Base-by-base conservation (phyloP, 2,329 filamentous ascomycete genomes). In the Phaeosphaeria sp. region DNA sequence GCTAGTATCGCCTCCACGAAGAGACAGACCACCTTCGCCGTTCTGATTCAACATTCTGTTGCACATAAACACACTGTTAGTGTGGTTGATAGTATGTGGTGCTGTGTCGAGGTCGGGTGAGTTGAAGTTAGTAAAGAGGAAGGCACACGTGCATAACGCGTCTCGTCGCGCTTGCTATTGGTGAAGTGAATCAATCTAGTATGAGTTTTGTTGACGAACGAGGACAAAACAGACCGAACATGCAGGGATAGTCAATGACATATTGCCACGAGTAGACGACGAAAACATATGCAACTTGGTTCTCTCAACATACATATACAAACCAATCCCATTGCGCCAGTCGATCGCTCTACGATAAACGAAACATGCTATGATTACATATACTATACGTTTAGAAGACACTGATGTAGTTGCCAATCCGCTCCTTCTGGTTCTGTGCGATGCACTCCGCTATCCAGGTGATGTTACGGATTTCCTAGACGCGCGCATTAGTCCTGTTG, bases 401-500 rank as follows among this genome's bases (percentile, higher is more conserved):
- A 80, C 93, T 97, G 78, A 99, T 99, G 80, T 96, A 99, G 81
- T 98, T 99, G 70, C 92, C 91, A 77, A 99, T 98, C 76, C 95
- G 88, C 80, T 99, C 95, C 83, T 99, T 99, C 81, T 99, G 95
- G 83, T 97, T 97, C 81, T 99, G 95, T 55, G 95, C 95, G 85
- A 99, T 99, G 82, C 95, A 99, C 80, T 99, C 95, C 21, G 95
- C 90, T 78, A 99, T 99, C 95, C 95, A 99, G 51, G 95, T 98
- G 74, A 99, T 97, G 80, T 99, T 99, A 66, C 95, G 91, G 72
- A 98, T 97, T 90, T 99, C 95, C 93, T 98, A 53, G 6, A 2
- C 6, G 6, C 7, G 11, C 41, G 5, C 3, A n/a, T 43, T 11
- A 43, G 41, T 11, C 11, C 41, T 3, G 41, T 9, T 18, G n/a